A percentile compares a stretch with the other conserved stretches of the same genome.
phyloP scores from a whole-genome alignment of 2,329 filamentous ascomycete species.

The Lachnellula hyalina region DNA sequence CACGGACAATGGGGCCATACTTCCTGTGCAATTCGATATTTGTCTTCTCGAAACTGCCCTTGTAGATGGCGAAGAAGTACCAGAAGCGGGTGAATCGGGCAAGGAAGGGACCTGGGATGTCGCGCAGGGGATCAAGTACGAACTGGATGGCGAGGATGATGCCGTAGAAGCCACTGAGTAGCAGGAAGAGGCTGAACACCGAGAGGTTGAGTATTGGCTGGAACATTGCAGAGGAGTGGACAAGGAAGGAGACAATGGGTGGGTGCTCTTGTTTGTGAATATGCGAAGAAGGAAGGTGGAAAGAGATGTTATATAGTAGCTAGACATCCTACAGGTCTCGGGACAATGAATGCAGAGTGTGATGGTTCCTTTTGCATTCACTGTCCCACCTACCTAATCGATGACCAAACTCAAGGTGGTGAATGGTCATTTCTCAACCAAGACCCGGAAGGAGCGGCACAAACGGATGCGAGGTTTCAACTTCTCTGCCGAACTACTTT shows the following conservation, averaged over 20 bases:
- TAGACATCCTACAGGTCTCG: no score
- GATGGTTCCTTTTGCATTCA: no score
- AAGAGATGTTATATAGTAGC: no score
- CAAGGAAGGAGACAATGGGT: neutral
- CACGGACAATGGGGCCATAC: conserved; percentile 40
- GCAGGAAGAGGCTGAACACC: neutral
- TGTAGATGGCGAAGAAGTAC: conserved; percentile 36
- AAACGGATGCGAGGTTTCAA: no score
- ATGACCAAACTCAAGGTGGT: no score
- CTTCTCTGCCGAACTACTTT: no score
- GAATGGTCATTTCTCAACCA: no score
- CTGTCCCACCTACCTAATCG: no score
- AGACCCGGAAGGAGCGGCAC: no score
- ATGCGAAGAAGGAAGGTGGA: no score
- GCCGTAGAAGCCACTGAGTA: neutral
- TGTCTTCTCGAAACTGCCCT: conserved; percentile 35
- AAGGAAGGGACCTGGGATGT: conserved; percentile 40
- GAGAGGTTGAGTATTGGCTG: neutral
- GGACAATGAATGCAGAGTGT: no score
- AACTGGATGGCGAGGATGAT: neutral
- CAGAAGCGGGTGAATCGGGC: conserved; percentile 41
- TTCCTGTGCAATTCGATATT: conserved; percentile 36
- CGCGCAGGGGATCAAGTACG: conserved; percentile 28
- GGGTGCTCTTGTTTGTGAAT: no score
- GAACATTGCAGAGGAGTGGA: neutral